These are phyloP conservation scores for Lizanozyma gosingica DNA, from an alignment of 1,139 yeast genomes.

Conservation along the genomic window DNA sequence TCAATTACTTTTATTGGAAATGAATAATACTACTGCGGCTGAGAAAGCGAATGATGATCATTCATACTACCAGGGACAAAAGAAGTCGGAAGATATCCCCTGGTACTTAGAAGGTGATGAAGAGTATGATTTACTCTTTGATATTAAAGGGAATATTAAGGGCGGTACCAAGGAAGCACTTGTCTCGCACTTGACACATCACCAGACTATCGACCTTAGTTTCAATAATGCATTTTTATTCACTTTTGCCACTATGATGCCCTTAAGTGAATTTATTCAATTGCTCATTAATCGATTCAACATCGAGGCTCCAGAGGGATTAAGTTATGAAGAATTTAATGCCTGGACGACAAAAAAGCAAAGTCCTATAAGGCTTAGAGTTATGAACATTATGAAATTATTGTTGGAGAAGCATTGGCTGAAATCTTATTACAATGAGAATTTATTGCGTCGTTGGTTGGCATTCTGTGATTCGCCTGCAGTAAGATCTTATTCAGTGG, in stretches of 20 bases:
- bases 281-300: constrained; percentile 59
- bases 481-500: constrained; percentile 33
- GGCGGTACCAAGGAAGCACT: constrained; percentile 85
- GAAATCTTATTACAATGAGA: constrained; percentile 46
- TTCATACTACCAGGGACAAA: constrained; percentile 22
- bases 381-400: constrained; percentile 60
- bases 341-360: constrained; percentile 72
- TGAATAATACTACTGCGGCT: constrained; percentile 45
- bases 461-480: constrained; percentile 45
- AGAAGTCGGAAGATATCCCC: constrained; percentile 40
- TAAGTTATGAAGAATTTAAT: constrained; percentile 74
- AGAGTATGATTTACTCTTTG: constrained; percentile 64
- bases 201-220: constrained; percentile 55
- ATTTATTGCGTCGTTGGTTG: constrained; percentile 43
- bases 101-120: constrained; percentile 82
- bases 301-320: constrained; percentile 79
- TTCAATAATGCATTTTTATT: constrained; percentile 66
- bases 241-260: constrained; percentile 70
- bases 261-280: constrained; percentile 56
- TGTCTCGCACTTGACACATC: constrained; percentile 77
- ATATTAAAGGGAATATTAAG: constrained; percentile 62
- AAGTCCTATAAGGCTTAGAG: constrained; percentile 58
- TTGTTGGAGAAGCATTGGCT: constrained; percentile 77
- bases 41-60: constrained; percentile 30
- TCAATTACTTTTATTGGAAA: constrained; percentile 50